A percentile compares a stretch with the other conserved stretches of the same genome.
Evolutionary conservation across 768 basidiomycete species (phyloP).

Genomic region (Omphalotus guepiniiformis): DNA sequence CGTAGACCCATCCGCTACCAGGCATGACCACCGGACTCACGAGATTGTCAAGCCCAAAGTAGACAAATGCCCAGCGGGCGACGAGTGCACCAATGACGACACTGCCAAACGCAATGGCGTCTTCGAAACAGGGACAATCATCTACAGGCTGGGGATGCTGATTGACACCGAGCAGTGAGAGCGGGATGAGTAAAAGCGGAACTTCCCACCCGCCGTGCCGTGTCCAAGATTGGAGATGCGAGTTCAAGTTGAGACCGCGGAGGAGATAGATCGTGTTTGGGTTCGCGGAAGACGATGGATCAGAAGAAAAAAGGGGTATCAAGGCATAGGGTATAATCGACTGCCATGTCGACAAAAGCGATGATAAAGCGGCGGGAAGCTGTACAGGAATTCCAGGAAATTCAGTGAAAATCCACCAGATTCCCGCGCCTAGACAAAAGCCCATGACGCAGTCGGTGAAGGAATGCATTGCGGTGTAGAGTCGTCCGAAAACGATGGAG

Average conservation of each 20-base stretch:
- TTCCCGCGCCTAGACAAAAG: slow-evolving; percentile 54
- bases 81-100: slow-evolving; percentile 74
- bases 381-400: slow-evolving; percentile 24
- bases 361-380: slow-evolving; percentile 5
- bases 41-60: slow-evolving; percentile 4
- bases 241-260: slow-evolving; percentile 20
- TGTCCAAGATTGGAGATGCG: slow-evolving; percentile 34
- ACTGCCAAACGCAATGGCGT: slow-evolving; percentile 89
- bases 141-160: slow-evolving; percentile 93
- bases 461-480: slow-evolving; percentile 89
- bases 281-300: background rate
- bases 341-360: slow-evolving; percentile 34
- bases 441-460: slow-evolving; percentile 72
- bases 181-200: slow-evolving; percentile 54
- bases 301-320: background rate
- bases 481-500: slow-evolving; percentile 73
- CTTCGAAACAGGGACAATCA: slow-evolving; percentile 97
- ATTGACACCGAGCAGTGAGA: slow-evolving; percentile 75
- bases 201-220: slow-evolving; percentile 36
- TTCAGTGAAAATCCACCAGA: slow-evolving; percentile 59
- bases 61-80: slow-evolving; percentile 57
- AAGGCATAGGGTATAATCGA: background rate
- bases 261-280: slow-evolving; percentile 30
- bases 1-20: slow-evolving; percentile 44
- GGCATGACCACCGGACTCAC: slow-evolving; percentile 51